Evolutionary conservation across 2,329 filamentous ascomycete genomes (phyloP).

Genomic region (Penicillium oxalicum): DNA sequence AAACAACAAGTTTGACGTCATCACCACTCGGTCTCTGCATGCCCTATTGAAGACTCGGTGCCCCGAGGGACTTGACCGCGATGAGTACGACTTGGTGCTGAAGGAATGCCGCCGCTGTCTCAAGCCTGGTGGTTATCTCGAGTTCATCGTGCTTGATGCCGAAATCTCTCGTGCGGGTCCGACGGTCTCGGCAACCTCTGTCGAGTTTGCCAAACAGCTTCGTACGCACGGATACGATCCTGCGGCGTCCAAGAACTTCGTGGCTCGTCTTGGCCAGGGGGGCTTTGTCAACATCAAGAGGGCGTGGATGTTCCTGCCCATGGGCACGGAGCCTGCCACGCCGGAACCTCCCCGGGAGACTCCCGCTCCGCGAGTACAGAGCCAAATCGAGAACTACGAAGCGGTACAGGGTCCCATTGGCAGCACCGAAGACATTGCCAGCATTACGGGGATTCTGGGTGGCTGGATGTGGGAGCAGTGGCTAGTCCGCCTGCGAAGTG

Average conservation of each 20-base stretch:
- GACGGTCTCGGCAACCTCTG: conserved; percentile 71
- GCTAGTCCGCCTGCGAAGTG: conserved; percentile 80
- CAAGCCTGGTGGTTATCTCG: conserved; percentile 87
- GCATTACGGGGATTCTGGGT: conserved; percentile 73
- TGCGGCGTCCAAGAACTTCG: conserved; percentile 71
- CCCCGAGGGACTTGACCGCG: conserved; percentile 60
- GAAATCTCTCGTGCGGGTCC: conserved; percentile 82
- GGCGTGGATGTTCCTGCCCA: conserved; percentile 82
- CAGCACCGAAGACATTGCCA: conserved; percentile 65
- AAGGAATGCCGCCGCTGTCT: conserved; percentile 83
- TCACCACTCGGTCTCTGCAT: conserved; percentile 84
- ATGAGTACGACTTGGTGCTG: conserved; percentile 85
- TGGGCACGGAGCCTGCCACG: conserved; percentile 54
- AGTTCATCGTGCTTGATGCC: conserved; percentile 84
- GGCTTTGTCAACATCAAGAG: conserved; percentile 78
- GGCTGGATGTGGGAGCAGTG: conserved; percentile 95
- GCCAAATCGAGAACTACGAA: conserved; percentile 47
- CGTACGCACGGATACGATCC: conserved; percentile 88
- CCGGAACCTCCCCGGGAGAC: conserved; percentile 40
- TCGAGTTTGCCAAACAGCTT: conserved; percentile 87
- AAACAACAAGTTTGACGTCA: conserved; percentile 79
- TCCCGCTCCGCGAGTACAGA: conserved; percentile 34
- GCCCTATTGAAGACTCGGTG: conserved; percentile 65
- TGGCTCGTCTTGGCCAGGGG: conserved; percentile 64
- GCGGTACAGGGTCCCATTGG: conserved; percentile 54